Percentiles rank a stretch among this genome's conserved stretches.
These are phyloP conservation scores for Metarhizium sp. DNA, from an alignment of 2,329 filamentous ascomycete genomes.

Conservation along the genomic window DNA sequence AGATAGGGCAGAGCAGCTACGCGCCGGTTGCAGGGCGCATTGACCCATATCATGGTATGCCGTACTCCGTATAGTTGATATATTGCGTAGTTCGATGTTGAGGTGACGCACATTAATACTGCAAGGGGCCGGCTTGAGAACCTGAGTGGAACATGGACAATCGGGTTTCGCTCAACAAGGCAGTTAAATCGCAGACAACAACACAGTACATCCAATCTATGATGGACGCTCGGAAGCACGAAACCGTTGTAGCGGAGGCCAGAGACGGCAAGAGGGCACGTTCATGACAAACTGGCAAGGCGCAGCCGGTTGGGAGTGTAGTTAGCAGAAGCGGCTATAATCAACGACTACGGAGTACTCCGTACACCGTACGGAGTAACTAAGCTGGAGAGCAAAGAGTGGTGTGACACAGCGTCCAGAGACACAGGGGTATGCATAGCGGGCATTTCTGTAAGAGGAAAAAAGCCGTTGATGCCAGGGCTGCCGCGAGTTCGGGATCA, in stretches of 20 bases:
- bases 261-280: not conserved
- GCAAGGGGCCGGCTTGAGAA: too few relatives aligned
- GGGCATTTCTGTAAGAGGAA: not conserved
- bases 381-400: not conserved
- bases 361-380: too few relatives aligned
- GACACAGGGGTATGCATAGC: not conserved
- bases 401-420: not conserved
- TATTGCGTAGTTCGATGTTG: too few relatives aligned
- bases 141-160: too few relatives aligned
- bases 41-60: not conserved
- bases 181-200: too few relatives aligned
- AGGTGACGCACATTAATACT: too few relatives aligned
- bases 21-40: not conserved
- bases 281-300: not conserved
- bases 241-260: not conserved
- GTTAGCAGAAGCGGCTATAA: too few relatives aligned
- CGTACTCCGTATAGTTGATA: too few relatives aligned
- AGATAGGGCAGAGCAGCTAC: not conserved
- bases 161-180: too few relatives aligned
- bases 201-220: too few relatives aligned
- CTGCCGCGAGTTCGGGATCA: not conserved
- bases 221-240: not conserved
- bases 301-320: too few relatives aligned
- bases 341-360: too few relatives aligned
- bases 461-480: not conserved